Conservation (phyloP, 495 filamentous ascomycete genomes). For the Aspergillus egyptiacus region DNA sequence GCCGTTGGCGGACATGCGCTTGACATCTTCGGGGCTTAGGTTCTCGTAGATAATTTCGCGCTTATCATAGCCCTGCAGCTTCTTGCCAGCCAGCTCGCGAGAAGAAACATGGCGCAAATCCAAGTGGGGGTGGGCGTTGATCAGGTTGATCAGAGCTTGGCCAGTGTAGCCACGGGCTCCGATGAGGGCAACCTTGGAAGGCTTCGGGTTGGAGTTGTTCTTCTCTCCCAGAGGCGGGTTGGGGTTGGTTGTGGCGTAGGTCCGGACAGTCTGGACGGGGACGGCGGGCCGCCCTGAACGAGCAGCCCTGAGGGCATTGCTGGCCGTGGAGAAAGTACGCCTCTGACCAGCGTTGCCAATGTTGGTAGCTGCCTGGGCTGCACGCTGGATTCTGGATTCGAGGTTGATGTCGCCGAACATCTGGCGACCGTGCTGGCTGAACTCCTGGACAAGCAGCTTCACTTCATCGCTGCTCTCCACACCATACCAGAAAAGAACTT, state of each 20-base stretch:
- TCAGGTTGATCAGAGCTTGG: constrained; percentile 81
- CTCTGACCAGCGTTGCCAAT: constrained; percentile 56
- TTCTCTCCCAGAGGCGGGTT: constrained; percentile 95
- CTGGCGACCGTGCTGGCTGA: constrained; percentile 71
- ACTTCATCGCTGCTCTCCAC: constrained; percentile 81
- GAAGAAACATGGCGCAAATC: constrained; percentile 92
- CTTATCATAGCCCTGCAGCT: constrained; percentile 87
- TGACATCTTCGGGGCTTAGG: constrained; percentile 80
- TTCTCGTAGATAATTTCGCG: constrained; percentile 93
- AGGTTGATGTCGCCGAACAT: constrained; percentile 92
- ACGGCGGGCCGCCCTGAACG: constrained; percentile 27
- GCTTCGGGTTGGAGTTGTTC: constrained; percentile 77
- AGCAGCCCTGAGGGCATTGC: constrained; percentile 37
- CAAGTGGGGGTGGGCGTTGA: constrained; percentile 90
- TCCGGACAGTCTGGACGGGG: constrained; percentile 29
- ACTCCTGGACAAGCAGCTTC: constrained; percentile 80
- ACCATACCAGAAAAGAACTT: constrained; percentile 97
- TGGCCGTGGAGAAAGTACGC: constrained; percentile 57
- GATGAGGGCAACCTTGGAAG: constrained; percentile 83
- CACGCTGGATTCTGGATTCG: constrained; percentile 73
- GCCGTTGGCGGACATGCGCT: constrained; percentile 82
- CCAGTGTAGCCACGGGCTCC: constrained; percentile 96
- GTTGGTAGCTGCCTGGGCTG: constrained; percentile 58
- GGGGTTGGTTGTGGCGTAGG: constrained; percentile 77
- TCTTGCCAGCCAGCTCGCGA: constrained; percentile 85